Evolutionary conservation across 2,329 filamentous ascomycete species (phyloP).

Genomic region (Akanthomyces uredinophilus): DNA sequence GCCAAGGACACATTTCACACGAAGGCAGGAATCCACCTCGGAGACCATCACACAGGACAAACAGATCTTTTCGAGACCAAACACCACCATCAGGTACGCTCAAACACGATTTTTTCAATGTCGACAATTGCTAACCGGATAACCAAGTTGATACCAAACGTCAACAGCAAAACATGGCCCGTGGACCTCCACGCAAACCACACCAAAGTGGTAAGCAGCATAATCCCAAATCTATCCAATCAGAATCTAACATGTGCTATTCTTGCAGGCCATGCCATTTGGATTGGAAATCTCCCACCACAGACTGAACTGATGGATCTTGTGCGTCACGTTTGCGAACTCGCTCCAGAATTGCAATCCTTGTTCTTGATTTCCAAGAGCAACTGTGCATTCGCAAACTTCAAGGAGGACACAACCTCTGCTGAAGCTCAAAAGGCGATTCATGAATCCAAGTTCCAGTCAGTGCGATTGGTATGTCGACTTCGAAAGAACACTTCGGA

Average conservation of each 20-base stretch:
- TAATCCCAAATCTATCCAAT: conserved; percentile 5
- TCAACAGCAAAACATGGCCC: conserved; percentile 17
- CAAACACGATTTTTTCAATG: no score
- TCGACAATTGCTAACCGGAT: background rate
- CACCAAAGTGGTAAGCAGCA: conserved; percentile 53
- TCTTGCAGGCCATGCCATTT: conserved; percentile 71
- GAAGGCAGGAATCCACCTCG: background rate
- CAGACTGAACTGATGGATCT: conserved; percentile 75
- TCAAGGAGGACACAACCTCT: conserved; percentile 74
- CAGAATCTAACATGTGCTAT: conserved; percentile 2
- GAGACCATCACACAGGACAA: background rate
- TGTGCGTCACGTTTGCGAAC: conserved; percentile 85
- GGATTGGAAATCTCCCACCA: conserved; percentile 91
- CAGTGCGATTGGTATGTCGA: conserved; percentile 79
- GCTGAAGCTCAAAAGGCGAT: conserved; percentile 73
- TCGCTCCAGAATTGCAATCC: conserved; percentile 75
- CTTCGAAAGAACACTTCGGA: conserved; percentile 48
- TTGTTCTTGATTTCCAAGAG: conserved; percentile 94
- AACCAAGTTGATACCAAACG: background rate
- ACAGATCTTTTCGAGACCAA: conserved; percentile 1
- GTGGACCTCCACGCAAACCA: conserved; percentile 52
- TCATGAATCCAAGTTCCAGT: conserved; percentile 85
- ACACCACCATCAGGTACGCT: background rate
- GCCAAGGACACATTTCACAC: background rate
- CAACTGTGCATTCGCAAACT: conserved; percentile 96